A percentile compares a stretch with the other conserved stretches of the same genome.
These are phyloP conservation scores for Diaporthe sp. DNA, from an alignment of 2,329 filamentous ascomycete genomes.

Conservation along the genomic window DNA sequence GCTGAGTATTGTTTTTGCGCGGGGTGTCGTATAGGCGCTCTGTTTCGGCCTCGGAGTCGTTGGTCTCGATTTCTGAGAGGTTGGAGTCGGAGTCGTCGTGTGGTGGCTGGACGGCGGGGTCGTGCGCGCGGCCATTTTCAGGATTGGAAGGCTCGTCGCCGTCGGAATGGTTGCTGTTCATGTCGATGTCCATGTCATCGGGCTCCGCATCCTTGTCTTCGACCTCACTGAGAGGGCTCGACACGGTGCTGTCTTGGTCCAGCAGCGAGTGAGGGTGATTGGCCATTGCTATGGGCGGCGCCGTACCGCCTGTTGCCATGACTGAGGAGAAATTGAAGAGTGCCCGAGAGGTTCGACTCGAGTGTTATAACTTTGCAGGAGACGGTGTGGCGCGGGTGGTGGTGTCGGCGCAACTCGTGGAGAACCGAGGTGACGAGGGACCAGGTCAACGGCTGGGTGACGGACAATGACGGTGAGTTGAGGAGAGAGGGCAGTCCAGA, in stretches of 20 bases:
- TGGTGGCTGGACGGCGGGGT: conserved; percentile 46
- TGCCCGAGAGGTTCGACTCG: not conserved
- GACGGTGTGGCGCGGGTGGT: conserved; percentile 18
- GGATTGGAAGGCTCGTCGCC: conserved; percentile 46
- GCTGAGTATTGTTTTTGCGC: conserved; percentile 60
- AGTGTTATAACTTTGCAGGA: not conserved
- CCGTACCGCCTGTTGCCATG: conserved; percentile 67
- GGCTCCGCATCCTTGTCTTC: conserved; percentile 83
- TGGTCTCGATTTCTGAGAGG: conserved; percentile 69
- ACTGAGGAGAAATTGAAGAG: not conserved
- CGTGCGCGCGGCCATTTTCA: conserved; percentile 36
- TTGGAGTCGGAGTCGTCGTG: conserved; percentile 57
- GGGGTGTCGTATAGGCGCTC: conserved; percentile 94
- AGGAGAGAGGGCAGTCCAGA: conserved; percentile 14
- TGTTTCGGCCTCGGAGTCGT: conserved; percentile 90
- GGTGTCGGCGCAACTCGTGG: conserved; percentile 37
- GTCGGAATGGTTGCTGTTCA: conserved; percentile 43
- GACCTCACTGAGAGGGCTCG: conserved; percentile 93
- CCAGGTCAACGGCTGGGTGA: conserved; percentile 9
- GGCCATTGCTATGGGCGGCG: conserved; percentile 64
- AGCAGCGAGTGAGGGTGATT: conserved; percentile 63
- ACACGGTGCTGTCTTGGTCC: conserved; percentile 78
- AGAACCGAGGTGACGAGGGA: conserved; percentile 20
- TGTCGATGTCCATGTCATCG: conserved; percentile 69
- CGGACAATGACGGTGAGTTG: conserved; percentile 28